Evolutionary conservation across 768 basidiomycete species (phyloP).

Genomic region (Flagelloscypha sp.): DNA sequence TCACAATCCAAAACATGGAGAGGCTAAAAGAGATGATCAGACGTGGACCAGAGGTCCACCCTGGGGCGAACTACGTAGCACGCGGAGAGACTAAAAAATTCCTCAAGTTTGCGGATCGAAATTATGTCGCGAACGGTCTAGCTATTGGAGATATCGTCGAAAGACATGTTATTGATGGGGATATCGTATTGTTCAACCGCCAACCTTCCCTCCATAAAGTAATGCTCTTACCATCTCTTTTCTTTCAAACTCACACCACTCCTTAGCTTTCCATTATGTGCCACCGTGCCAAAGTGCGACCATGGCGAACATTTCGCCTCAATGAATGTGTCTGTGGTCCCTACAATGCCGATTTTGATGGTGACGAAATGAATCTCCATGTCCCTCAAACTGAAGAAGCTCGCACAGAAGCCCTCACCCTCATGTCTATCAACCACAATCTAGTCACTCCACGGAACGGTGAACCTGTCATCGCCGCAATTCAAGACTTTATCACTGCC

Average conservation of each 20-base stretch:
- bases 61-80: constrained; percentile 92
- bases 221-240: constrained; percentile 6
- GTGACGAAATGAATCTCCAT: constrained; percentile 99
- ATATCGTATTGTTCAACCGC: constrained; percentile 96
- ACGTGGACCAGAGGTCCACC: constrained; percentile 86
- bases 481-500: constrained; percentile 99
- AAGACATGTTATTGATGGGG: constrained; percentile 89
- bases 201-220: constrained; percentile 98
- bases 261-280: constrained; percentile 96
- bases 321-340: constrained; percentile 99
- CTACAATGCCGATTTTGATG: constrained; percentile 99
- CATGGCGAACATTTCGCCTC: constrained; percentile 94
- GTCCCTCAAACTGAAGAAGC: constrained; percentile 99
- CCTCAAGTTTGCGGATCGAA: constrained; percentile 77
- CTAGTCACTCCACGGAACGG: constrained; percentile 97
- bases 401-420: constrained; percentile 89
- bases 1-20: constrained; percentile 85
- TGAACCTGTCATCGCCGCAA: constrained; percentile 98
- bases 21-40: constrained; percentile 64
- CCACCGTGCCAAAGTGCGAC: constrained; percentile 88
- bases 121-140: constrained; percentile 72
- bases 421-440: constrained; percentile 96
- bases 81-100: constrained; percentile 84
- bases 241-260: constrained; percentile 5
- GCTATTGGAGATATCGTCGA: constrained; percentile 90